Base-by-base conservation (phyloP, 148 eudicot genomes). In the Chenopodium album region DNA sequence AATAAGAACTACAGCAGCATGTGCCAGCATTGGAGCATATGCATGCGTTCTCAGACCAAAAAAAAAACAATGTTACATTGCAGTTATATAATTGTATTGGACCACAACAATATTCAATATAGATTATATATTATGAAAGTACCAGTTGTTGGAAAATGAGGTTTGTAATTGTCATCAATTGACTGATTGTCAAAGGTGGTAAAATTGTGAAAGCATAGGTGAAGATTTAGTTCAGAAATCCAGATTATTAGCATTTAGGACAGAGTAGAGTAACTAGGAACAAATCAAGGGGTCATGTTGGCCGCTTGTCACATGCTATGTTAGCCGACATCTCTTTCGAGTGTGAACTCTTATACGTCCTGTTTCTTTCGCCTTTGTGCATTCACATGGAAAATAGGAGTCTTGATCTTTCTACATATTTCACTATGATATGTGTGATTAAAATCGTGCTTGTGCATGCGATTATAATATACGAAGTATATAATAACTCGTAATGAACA, bases 341-440 rank as follows among this genome's bases (percentile, higher is more conserved):
- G 60, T 77, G 72, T 62, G 41, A 62, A 77, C 63, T 74, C 28
- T 76, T 41, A 41, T 78, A 50, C 70, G 52, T 74, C 48, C 37
- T 78, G 78, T 62, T 73, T 64, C 64, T 62, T 73, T 64, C 50
- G 11, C 17, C 28, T 26, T 75, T 83, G 73, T 83, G 77, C 73
- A 32, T 78, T 78, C 81, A 83, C 81, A 83, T 64, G 81, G 78
- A 78, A 56, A 60, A 9, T 63, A 26, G 59, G n/a, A 52, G 54
- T 29, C 22, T 56, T 29, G n/a, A n/a, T 16, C n/a, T 71, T 26
- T 1, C 29, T 52, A 9, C 56, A 17, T 56, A 4, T 56, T 19
- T 13, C 17, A 56, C 62, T 56, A 9, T 48, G 48, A 20, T 78
- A 50, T 82, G 37, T 22, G 60, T 56, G 54, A 11, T 9, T 50